Evolutionary conservation across 2,329 filamentous ascomycete species (phyloP), one percentile per base, ranked within the genome.

Genomic region (Fusarium denticulatum): DNA sequence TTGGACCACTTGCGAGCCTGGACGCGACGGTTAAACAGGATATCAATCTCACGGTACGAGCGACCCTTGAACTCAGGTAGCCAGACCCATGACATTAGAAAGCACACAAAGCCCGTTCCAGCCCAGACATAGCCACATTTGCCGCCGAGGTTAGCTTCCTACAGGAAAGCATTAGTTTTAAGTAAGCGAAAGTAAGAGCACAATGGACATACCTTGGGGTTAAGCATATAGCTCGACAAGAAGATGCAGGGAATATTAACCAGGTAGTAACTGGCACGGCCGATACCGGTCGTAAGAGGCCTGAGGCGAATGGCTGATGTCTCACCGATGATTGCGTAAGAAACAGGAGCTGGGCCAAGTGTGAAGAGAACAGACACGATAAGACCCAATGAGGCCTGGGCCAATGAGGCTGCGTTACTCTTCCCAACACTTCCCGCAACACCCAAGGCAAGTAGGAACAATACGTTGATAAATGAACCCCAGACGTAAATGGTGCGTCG

Each of bases 221-320:
- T 91, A 69, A 91, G 88, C 87, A 91, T 89, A 75, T 86, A 90
- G 74, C 85, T 88, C 10, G 84, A 80, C 15, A 90, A 85, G 86
- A 89, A 92, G 78, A 92, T 92, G 76, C 88, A 90, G 74, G 90
- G 90, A 78, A 92, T 92, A 65, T 92, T 87, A 66, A 90, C 83
- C 10, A 90, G 74, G 81, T 92, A 92, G 85, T 92, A 92, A 18
- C 85, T 82, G 65, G 82, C 90, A 78, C 90, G 90, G 77, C 90
- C 90, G 50, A 92, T 82, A 80, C 89, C 90, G 22, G 90, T 92
- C 5, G 88, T 92, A 24, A 92, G 82, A 52, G 90, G 88, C 49
- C 90, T 81, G 36, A 92, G 89, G 70, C 90, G 89, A 57, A 92
- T 86, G 57, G 90, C 83, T 1, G 90, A 91, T 6, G 90, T 92